A percentile compares a stretch with the other conserved stretches of the same genome.
phyloP scores from a whole-genome alignment of 192 early-diverging fungal species.

The Linnemannia schmuckeri region DNA sequence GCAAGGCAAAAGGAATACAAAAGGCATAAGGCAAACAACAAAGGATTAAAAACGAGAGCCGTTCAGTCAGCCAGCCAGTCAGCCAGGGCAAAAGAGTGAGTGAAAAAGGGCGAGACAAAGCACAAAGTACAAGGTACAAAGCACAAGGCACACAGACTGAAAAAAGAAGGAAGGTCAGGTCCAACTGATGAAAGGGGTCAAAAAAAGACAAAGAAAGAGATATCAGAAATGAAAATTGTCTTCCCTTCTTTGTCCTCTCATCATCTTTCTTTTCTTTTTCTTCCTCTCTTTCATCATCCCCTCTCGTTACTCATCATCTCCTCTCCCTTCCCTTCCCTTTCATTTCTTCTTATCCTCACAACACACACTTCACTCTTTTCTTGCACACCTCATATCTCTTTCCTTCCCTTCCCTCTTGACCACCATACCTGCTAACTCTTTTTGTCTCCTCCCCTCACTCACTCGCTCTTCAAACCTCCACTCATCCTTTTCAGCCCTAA shows the following conservation, averaged over 20 bases:
- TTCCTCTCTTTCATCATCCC: not conserved
- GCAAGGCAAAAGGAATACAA: too few relatives aligned
- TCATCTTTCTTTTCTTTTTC: conserved; percentile 1
- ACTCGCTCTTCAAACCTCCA: not conserved
- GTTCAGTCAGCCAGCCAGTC: too few relatives aligned
- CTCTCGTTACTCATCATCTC: not conserved
- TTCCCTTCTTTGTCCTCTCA: not conserved
- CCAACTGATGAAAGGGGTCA: not conserved
- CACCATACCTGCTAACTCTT: not conserved
- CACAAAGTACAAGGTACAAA: too few relatives aligned
- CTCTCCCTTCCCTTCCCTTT: not conserved
- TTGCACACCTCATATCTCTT: not conserved
- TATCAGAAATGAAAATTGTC: not conserved
- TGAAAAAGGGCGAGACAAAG: too few relatives aligned
- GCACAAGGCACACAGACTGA: too few relatives aligned
- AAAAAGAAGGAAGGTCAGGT: too few relatives aligned
- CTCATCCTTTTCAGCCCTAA: not conserved
- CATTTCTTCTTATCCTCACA: not conserved
- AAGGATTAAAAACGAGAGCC: too few relatives aligned
- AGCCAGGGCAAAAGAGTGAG: too few relatives aligned
- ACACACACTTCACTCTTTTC: not conserved
- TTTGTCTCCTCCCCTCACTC: not conserved
- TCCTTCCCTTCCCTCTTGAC: not conserved
- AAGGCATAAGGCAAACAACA: too few relatives aligned
- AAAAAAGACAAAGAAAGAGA: not conserved